These are phyloP conservation scores for Sugiyamaella xylanicola DNA, from an alignment of 1,139 yeast genomes.

Conservation along the genomic window DNA sequence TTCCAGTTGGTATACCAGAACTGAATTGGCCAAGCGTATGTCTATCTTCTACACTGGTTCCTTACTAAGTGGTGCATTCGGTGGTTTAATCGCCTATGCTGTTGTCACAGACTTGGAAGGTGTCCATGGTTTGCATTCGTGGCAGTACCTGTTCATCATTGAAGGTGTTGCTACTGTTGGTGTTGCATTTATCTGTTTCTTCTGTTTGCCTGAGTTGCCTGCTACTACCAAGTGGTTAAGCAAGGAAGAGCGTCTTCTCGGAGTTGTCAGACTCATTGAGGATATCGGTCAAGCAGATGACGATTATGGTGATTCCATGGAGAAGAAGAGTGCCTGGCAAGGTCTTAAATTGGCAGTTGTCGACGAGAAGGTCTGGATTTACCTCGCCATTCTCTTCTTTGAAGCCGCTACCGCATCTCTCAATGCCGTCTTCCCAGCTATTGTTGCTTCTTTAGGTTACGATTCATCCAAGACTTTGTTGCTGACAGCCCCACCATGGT, in stretches of 20 bases:
- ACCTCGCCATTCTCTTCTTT: slow-evolving; percentile 26
- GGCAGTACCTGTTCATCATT: slow-evolving; percentile 67
- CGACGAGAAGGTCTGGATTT: slow-evolving; percentile 44
- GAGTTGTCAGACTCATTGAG: slow-evolving; percentile 28
- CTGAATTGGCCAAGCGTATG: slow-evolving; percentile 51
- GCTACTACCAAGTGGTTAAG: slow-evolving; percentile 45
- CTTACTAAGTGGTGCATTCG: slow-evolving; percentile 36
- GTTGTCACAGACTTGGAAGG: slow-evolving; percentile 51
- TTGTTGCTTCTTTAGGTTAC: slow-evolving; percentile 57
- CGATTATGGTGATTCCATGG: slow-evolving; percentile 25
- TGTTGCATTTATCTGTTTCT: slow-evolving; percentile 50
- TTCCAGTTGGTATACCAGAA: slow-evolving; percentile 53
- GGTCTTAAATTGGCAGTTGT: slow-evolving; percentile 27
- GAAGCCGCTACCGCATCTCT: slow-evolving; percentile 54
- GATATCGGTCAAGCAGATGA: slow-evolving; percentile 32
- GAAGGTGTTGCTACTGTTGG: slow-evolving; percentile 61
- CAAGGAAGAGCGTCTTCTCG: slow-evolving; percentile 32
- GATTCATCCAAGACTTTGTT: slow-evolving; percentile 53
- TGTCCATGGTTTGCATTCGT: slow-evolving; percentile 48
- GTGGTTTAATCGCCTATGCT: slow-evolving; percentile 50
- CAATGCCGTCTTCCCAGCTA: slow-evolving; percentile 63
- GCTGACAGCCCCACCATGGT: slow-evolving; percentile 63
- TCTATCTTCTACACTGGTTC: slow-evolving; percentile 50
- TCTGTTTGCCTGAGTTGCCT: slow-evolving; percentile 52
- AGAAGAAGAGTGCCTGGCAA: slow-evolving; percentile 20